Evolutionary conservation across 1,139 yeast genomes (phyloP), one percentile per base, ranked within the genome.

Genomic region (Kodamaea sp.): DNA sequence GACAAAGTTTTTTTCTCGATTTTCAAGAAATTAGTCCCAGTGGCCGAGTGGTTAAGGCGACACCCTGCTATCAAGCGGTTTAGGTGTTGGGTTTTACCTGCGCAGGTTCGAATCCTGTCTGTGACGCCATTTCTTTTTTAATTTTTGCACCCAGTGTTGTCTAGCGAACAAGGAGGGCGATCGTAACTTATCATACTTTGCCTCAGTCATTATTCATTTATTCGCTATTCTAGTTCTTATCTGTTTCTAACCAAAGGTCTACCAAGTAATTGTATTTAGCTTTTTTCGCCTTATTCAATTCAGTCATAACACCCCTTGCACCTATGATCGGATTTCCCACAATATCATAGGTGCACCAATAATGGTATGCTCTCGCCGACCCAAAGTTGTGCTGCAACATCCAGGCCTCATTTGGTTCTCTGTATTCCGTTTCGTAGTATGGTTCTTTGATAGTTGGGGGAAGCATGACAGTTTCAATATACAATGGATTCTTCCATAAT

Each of bases 91-190:
- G 76, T 65, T 70, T 62, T 70, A 61, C 78, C 76, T 73, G 66
- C 78, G 78, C 77, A 73, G 78, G 78, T 73, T 73, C 78, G 78
- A 73, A 73, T 73, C 78, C 77, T 73, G 78, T 73, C 78, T 71
- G 76, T 73, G 72, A 69, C 77, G 77, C 18, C 28, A 39, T 37
- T 29, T 32, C 25, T 42, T 38, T 29, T 23, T 9, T 19, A 7
- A 19, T 19, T 19, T 19, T 19, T 19, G 21, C 21, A 19, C 21
- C 21, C 21, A n/a, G n/a, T n/a, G n/a, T n/a, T n/a, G n/a, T n/a
- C n/a, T n/a, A n/a, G n/a, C n/a, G n/a, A n/a, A n/a, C n/a, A n/a
- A n/a, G n/a, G n/a, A n/a, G n/a, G n/a, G n/a, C n/a, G n/a, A n/a
- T n/a, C n/a, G n/a, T n/a, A n/a, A n/a, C n/a, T n/a, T n/a, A n/a